phyloP scores from a whole-genome alignment of 2,329 filamentous ascomycete genomes.

The Chaetomiaceae sp. region DNA sequence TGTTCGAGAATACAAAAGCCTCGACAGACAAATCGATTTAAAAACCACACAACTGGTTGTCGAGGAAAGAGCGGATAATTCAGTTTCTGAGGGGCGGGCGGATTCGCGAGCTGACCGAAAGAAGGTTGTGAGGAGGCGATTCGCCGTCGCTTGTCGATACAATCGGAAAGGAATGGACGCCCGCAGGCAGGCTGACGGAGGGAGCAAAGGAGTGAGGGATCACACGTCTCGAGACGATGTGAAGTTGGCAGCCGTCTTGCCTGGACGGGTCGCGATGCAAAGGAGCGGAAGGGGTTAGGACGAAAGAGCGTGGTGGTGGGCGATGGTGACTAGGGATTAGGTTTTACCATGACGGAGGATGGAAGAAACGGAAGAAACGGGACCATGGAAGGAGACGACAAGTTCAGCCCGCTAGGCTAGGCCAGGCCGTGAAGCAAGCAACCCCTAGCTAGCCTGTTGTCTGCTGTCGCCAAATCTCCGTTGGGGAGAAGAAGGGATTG shows the following conservation, averaged over 20 bases:
- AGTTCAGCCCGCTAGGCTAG: slow-evolving; percentile 4
- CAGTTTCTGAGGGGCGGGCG: slow-evolving; percentile 8
- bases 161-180: slow-evolving; percentile 48
- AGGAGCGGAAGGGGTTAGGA: slow-evolving; percentile 15
- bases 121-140: slow-evolving; percentile 31
- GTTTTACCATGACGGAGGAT: slow-evolving; percentile 10
- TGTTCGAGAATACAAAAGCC: neutral
- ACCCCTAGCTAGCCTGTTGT: slow-evolving; percentile 8
- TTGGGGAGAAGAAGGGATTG: slow-evolving; percentile 11
- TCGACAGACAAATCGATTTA: neutral
- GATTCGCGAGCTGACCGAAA: slow-evolving; percentile 25
- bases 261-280: slow-evolving; percentile 15
- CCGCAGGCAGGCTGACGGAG: slow-evolving; percentile 50
- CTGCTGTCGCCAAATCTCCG: slow-evolving; percentile 24
- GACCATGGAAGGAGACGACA: too few relatives aligned
- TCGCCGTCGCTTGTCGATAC: slow-evolving; percentile 13
- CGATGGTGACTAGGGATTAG: slow-evolving; percentile 17
- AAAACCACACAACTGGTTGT: slow-evolving; percentile 2
- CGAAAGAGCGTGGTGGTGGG: slow-evolving; percentile 8
- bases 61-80: slow-evolving; percentile 11
- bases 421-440: slow-evolving; percentile 14
- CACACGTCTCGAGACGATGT: slow-evolving; percentile 23
- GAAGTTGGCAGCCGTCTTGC: slow-evolving; percentile 23
- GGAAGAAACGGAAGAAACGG: too few relatives aligned
- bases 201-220: slow-evolving; percentile 18